phyloP scores from a whole-genome alignment of 768 basidiomycete species.

The Phaeotremella fagi region DNA sequence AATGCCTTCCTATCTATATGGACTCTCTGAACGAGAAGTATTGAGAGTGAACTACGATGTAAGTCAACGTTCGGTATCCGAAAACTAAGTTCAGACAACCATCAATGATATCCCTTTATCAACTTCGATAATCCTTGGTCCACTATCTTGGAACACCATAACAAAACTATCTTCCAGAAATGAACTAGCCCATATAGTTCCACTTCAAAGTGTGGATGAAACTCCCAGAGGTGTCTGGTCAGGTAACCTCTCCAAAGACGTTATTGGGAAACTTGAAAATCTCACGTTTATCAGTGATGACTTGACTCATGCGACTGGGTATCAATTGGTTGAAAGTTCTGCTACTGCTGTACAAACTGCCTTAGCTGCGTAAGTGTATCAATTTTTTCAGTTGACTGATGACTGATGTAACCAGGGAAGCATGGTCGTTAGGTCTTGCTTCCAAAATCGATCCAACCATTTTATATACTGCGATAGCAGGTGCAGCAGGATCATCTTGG shows the following conservation, averaged over 20 bases:
- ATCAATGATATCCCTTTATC: neutral
- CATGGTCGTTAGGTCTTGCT: neutral
- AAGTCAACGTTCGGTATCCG: neutral
- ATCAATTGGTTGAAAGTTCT: neutral
- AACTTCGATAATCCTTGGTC: neutral
- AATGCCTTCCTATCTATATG: too few species aligned
- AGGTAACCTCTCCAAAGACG: neutral
- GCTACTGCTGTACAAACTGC: neutral
- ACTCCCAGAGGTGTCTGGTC: neutral
- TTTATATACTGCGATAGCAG: conserved; percentile 2
- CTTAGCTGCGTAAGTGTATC: neutral
- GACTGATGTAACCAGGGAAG: too few species aligned
- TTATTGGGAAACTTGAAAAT: neutral
- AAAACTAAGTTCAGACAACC: neutral
- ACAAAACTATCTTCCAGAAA: neutral
- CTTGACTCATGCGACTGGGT: neutral
- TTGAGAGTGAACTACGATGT: neutral
- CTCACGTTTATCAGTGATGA: neutral
- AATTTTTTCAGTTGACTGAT: too few species aligned
- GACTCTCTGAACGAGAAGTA: neutral
- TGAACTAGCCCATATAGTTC: neutral
- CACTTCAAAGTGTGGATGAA: neutral
- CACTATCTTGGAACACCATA: neutral
- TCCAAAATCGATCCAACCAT: neutral
- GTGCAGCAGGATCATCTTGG: conserved; percentile 3